These are phyloP conservation scores for Mucor racemosus DNA, from an alignment of 371 early-diverging fungal species.

Conservation along the genomic window DNA sequence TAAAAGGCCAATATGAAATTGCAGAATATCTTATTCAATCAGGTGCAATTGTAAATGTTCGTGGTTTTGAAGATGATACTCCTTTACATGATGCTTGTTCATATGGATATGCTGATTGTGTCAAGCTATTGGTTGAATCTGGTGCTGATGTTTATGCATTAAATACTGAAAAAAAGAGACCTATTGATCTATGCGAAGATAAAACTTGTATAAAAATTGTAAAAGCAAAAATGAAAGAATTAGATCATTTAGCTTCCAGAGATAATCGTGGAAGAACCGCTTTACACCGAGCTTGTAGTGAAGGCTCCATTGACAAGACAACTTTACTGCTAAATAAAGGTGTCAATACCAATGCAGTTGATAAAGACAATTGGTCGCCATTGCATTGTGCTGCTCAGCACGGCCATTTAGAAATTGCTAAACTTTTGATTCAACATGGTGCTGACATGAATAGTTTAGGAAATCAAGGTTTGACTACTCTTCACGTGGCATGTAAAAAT, in stretches of 20 bases:
- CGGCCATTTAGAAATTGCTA: constrained; percentile 67
- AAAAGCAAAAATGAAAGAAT: constrained; percentile 33
- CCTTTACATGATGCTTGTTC: constrained; percentile 83
- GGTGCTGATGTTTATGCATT: constrained; percentile 62
- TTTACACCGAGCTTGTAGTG: constrained; percentile 42
- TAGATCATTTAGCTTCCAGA: constrained; percentile 37
- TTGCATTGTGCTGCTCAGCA: constrained; percentile 81
- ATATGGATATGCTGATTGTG: constrained; percentile 66
- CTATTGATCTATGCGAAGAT: constrained; percentile 55
- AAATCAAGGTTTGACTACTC: constrained; percentile 66
- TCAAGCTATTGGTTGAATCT: constrained; percentile 54
- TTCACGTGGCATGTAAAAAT: constrained; percentile 39
- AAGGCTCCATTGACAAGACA: constrained; percentile 32
- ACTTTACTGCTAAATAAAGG: constrained; percentile 58
- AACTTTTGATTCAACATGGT: constrained; percentile 70
- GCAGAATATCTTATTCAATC: constrained; percentile 57
- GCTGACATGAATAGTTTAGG: constrained; percentile 64
- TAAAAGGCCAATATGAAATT: constrained; percentile 63
- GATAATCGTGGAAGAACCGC: constrained; percentile 39
- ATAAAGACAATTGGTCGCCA: constrained; percentile 74
- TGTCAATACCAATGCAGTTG: constrained; percentile 73
- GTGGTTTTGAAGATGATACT: constrained; percentile 68
- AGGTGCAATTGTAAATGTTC: constrained; percentile 58
- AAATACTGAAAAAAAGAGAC: constrained; percentile 57
- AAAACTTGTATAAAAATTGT: constrained; percentile 35